Percentiles rank a stretch among this genome's conserved stretches.
Conservation (phyloP, 495 filamentous ascomycete species). For the Neurospora sublineolata region DNA sequence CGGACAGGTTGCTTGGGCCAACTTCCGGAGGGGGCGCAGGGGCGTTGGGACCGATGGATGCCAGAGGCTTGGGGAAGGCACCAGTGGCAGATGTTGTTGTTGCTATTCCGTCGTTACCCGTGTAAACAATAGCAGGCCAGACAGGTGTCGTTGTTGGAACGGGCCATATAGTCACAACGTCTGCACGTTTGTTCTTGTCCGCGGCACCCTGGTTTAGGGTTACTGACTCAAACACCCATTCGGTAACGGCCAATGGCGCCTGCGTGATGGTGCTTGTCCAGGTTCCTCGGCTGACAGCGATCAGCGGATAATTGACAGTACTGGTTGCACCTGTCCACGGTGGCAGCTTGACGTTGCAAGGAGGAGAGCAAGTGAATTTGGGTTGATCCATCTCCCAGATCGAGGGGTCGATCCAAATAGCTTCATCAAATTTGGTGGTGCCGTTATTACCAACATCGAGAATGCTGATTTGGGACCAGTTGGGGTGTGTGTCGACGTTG, state of each 20-base stretch:
- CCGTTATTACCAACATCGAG: constrained; percentile 16
- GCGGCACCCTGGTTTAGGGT: neutral
- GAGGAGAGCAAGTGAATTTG: constrained; percentile 15
- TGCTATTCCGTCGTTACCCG: no score
- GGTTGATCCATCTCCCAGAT: constrained; percentile 18
- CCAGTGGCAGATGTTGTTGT: no score
- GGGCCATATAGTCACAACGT: no score
- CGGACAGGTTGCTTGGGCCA: no score
- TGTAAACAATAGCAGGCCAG: no score
- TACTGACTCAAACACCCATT: constrained; percentile 8
- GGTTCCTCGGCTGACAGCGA: constrained; percentile 14
- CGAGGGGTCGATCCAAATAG: constrained; percentile 14
- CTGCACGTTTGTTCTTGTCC: no score
- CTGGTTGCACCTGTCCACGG: constrained; percentile 15
- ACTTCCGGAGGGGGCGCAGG: no score
- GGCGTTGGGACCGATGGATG: no score
- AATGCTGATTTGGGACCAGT: constrained; percentile 18
- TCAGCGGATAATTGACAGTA: constrained; percentile 16
- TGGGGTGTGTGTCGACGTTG: constrained; percentile 15
- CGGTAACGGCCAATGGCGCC: constrained; percentile 12
- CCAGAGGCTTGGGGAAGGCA: no score
- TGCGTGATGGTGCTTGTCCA: constrained; percentile 18
- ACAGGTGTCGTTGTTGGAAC: no score
- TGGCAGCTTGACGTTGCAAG: constrained; percentile 16
- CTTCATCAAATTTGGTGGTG: constrained; percentile 6